Conservation (phyloP, 176 grass and related monocot genomes). For the Chloris gayana region DNA sequence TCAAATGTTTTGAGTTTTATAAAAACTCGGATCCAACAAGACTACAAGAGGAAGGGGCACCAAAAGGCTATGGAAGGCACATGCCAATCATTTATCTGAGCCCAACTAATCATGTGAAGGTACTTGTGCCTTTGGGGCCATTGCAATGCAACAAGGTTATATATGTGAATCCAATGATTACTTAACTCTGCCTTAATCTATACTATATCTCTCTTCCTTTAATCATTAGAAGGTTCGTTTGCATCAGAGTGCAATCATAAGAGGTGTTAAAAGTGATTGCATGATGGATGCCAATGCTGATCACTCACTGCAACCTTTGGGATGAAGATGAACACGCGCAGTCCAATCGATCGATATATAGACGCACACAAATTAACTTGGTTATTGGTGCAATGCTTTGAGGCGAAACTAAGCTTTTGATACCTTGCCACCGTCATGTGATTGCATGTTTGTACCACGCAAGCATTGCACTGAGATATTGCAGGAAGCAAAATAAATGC, state of each 20-base stretch:
- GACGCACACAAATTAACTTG: constrained; percentile 3
- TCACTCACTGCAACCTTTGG: constrained; percentile 22
- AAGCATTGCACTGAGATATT: not conserved
- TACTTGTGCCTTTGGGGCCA: constrained; percentile 48
- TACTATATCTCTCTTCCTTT: constrained; percentile 20
- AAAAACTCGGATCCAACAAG: constrained; percentile 40
- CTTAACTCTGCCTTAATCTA: constrained; percentile 17
- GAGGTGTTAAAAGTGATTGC: constrained; percentile 28
- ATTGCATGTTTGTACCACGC: not conserved
- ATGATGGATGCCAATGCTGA: constrained; percentile 33
- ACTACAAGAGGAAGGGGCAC: constrained; percentile 44
- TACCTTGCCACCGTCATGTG: constrained; percentile 4
- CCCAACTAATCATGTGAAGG: constrained; percentile 67
- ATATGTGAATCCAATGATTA: constrained; percentile 27
- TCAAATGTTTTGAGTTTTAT: constrained; percentile 45
- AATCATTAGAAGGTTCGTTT: constrained; percentile 45
- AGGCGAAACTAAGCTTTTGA: constrained; percentile 14
- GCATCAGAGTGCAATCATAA: constrained; percentile 63
- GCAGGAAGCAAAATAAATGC: not conserved
- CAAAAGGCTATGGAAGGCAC: constrained; percentile 58
- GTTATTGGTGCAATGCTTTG: constrained; percentile 47
- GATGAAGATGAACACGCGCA: constrained; percentile 39
- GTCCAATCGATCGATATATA: constrained; percentile 18
- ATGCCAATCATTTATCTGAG: constrained; percentile 70
- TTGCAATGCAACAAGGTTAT: not conserved